These are phyloP conservation scores for Carex pumila DNA, from an alignment of 176 grass and related monocot species.

Conservation along the genomic window DNA sequence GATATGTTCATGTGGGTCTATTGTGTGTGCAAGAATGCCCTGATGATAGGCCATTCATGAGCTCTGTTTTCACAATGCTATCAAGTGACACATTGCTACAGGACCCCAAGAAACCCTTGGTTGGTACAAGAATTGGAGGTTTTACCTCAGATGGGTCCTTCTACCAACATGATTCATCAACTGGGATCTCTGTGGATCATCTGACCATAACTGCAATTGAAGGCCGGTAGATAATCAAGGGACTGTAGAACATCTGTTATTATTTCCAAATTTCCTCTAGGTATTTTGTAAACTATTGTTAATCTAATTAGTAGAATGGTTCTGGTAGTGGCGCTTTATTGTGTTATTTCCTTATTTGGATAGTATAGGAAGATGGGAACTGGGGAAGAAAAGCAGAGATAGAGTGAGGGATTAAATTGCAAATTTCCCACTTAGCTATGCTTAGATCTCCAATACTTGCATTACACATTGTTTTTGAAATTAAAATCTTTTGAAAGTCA, in stretches of 20 bases:
- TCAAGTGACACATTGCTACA: conserved; percentile 26
- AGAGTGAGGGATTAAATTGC: too few species aligned
- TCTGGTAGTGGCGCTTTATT: background rate
- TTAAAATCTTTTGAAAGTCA: too few species aligned
- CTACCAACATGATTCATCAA: background rate
- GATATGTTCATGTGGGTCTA: conserved; percentile 35
- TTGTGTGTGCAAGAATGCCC: conserved; percentile 45
- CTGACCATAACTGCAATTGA: background rate
- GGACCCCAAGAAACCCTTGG: conserved; percentile 23
- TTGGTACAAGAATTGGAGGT: conserved; percentile 13
- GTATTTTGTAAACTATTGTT: background rate
- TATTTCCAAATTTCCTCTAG: background rate
- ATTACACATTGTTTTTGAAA: too few species aligned
- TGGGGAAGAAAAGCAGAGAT: too few species aligned
- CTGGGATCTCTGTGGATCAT: background rate
- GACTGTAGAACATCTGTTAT: background rate
- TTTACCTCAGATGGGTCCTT: background rate
- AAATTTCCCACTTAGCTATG: too few species aligned
- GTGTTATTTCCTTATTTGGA: too few species aligned
- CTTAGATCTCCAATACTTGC: too few species aligned
- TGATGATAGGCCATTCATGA: conserved; percentile 31
- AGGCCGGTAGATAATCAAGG: conserved; percentile 1
- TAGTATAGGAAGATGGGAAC: too few species aligned
- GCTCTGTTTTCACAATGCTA: conserved; percentile 25
- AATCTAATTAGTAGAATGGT: background rate